These are phyloP conservation scores for Kickxella alabastrina DNA, from an alignment of 192 early-diverging fungal species.

Conservation along the genomic window DNA sequence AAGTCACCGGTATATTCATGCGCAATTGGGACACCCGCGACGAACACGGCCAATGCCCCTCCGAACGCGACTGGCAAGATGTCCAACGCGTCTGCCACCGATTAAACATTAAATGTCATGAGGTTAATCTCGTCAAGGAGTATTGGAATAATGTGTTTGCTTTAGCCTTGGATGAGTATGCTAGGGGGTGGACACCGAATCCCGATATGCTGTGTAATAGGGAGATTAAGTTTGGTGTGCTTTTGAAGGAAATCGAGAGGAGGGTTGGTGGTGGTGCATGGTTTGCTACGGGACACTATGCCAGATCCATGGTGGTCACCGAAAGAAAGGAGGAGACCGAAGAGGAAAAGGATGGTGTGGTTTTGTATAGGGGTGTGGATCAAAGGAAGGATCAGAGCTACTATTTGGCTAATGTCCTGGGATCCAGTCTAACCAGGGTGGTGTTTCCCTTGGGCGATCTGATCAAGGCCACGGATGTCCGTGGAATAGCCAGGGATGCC, in stretches of 20 bases:
- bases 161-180: constrained; percentile 69
- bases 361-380: constrained; percentile 55
- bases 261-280: constrained; percentile 9
- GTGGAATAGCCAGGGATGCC: constrained; percentile 57
- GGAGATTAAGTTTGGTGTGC: constrained; percentile 90
- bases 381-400: constrained; percentile 90
- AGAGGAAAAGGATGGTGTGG: neutral
- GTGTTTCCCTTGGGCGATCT: constrained; percentile 82
- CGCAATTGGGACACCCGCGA: constrained; percentile 91
- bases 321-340: no score
- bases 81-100: constrained; percentile 66
- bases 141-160: constrained; percentile 92
- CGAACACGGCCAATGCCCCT: constrained; percentile 72
- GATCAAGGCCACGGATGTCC: constrained; percentile 64
- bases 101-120: constrained; percentile 62
- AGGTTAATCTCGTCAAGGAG: constrained; percentile 75
- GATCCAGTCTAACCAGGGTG: constrained; percentile 25
- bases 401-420: constrained; percentile 68
- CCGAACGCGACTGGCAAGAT: constrained; percentile 71
- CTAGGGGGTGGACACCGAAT: constrained; percentile 76
- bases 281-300: constrained; percentile 71
- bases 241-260: constrained; percentile 55
- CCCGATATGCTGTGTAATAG: constrained; percentile 90
- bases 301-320: constrained; percentile 13
- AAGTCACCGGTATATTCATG: constrained; percentile 85